These are phyloP conservation scores for Whalleya microplaca DNA, from an alignment of 2,329 filamentous ascomycete species.

Conservation along the genomic window DNA sequence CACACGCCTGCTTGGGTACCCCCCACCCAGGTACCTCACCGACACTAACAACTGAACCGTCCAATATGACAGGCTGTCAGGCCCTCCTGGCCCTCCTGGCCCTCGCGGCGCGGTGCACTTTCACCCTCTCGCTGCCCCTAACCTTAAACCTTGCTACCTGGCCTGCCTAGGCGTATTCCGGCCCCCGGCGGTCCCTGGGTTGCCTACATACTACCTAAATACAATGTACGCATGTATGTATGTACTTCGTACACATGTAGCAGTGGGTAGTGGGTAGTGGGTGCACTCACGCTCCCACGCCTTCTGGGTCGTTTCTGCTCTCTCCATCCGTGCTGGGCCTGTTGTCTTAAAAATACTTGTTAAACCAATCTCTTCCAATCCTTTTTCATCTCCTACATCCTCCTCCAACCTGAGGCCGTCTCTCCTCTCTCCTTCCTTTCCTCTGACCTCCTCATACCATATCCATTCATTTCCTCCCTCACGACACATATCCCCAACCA, in stretches of 20 bases:
- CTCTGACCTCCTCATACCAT: slow-evolving; percentile 46
- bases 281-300: slow-evolving; percentile 7
- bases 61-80: slow-evolving; percentile 22
- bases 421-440: slow-evolving; percentile 41
- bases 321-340: slow-evolving; percentile 25
- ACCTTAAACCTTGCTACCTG: slow-evolving; percentile 9
- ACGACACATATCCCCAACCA: slow-evolving; percentile 39
- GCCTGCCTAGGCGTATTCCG: slow-evolving; percentile 25
- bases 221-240: too few relatives aligned
- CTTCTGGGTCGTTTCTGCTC: slow-evolving; percentile 15
- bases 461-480: slow-evolving; percentile 59
- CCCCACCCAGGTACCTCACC: not conserved
- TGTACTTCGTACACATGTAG: too few relatives aligned
- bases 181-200: too few relatives aligned
- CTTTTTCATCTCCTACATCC: slow-evolving; percentile 57
- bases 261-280: slow-evolving; percentile 6
- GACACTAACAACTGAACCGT: slow-evolving; percentile 2
- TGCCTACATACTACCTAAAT: too few relatives aligned
- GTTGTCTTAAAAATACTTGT: slow-evolving; percentile 50
- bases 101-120: slow-evolving; percentile 22
- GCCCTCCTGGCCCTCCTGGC: too few relatives aligned
- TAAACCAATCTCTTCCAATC: slow-evolving; percentile 56
- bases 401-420: slow-evolving; percentile 55
- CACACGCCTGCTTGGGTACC: not conserved
- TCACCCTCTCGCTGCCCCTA: too few relatives aligned